Evolutionary conservation across 2,329 filamentous ascomycete species (phyloP).

Genomic region (Pseudocercospora cruenta): DNA sequence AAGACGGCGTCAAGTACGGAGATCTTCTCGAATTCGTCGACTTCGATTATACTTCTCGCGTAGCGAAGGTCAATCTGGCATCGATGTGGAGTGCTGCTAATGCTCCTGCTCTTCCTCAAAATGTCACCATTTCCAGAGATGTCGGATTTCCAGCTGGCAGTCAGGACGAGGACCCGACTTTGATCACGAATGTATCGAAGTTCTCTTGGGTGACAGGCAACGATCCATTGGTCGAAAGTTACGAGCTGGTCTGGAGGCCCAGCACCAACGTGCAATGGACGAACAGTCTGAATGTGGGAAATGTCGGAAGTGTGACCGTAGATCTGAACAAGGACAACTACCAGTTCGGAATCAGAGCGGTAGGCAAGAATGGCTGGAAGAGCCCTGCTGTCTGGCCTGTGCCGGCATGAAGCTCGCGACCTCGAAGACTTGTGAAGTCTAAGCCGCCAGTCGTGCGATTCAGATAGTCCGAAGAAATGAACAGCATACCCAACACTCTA

Average conservation of each 20-base stretch:
- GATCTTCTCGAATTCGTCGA: conserved; percentile 62
- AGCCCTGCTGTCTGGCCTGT: conserved; percentile 54
- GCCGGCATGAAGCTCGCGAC: conserved; percentile 28
- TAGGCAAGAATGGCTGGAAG: conserved; percentile 56
- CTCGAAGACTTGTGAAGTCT: no score
- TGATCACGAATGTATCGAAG: conserved; percentile 51
- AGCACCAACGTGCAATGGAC: conserved; percentile 52
- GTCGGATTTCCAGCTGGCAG: conserved; percentile 34
- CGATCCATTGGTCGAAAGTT: conserved; percentile 48
- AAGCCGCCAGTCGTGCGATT: no score
- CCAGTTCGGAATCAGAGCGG: conserved; percentile 59
- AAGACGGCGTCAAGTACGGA: conserved; percentile 58
- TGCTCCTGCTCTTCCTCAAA: conserved; percentile 54
- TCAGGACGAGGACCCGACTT: conserved; percentile 28
- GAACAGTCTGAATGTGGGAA: conserved; percentile 48
- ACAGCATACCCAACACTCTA: no score
- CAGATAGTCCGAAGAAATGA: no score
- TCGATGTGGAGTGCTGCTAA: conserved; percentile 59
- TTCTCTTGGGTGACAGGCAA: conserved; percentile 53
- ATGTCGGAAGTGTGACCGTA: conserved; percentile 51
- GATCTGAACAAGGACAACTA: conserved; percentile 61
- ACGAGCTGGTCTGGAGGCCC: conserved; percentile 61
- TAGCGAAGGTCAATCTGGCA: conserved; percentile 59
- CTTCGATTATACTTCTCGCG: conserved; percentile 57
- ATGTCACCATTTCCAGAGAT: conserved; percentile 49